Evolutionary conservation across 129 eudicot species (phyloP).

Genomic region (Flaveria ramosissima): DNA sequence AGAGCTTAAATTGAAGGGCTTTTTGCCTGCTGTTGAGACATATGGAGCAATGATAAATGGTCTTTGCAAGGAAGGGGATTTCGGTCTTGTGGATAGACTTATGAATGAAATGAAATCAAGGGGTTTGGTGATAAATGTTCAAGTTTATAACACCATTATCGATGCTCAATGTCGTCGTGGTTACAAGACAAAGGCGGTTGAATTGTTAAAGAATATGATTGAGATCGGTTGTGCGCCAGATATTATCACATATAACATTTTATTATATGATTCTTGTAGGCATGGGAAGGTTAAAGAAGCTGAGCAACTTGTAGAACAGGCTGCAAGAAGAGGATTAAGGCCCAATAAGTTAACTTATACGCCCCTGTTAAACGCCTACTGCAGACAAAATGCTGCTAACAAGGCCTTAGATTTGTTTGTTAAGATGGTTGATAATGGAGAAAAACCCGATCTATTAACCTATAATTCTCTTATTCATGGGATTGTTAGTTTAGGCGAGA

Average conservation of each 20-base stretch:
- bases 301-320: constrained; percentile 58
- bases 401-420: constrained; percentile 58
- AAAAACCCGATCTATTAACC: constrained; percentile 65
- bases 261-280: constrained; percentile 62
- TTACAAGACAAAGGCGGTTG: constrained; percentile 49
- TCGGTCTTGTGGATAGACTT: constrained; percentile 54
- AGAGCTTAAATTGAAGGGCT: constrained; percentile 70
- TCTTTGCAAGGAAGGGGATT: constrained; percentile 65
- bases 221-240: constrained; percentile 62
- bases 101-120: constrained; percentile 65
- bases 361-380: constrained; percentile 60
- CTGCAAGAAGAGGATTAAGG: constrained; percentile 44
- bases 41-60: constrained; percentile 82
- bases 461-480: constrained; percentile 84
- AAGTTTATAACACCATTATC: constrained; percentile 60
- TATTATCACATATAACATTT: constrained; percentile 63
- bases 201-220: constrained; percentile 47
- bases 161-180: constrained; percentile 74
- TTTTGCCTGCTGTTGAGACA: constrained; percentile 71
- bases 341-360: constrained; percentile 69
- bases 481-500: constrained; percentile 63
- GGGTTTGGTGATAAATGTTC: constrained; percentile 57
- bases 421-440: constrained; percentile 64
- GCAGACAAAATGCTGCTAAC: constrained; percentile 56
- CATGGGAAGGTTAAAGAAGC: constrained; percentile 76